A percentile compares a stretch with the other conserved stretches of the same genome.
Conservation (phyloP, 2,329 filamentous ascomycete genomes). For the Pseudogymnoascus sp. region DNA sequence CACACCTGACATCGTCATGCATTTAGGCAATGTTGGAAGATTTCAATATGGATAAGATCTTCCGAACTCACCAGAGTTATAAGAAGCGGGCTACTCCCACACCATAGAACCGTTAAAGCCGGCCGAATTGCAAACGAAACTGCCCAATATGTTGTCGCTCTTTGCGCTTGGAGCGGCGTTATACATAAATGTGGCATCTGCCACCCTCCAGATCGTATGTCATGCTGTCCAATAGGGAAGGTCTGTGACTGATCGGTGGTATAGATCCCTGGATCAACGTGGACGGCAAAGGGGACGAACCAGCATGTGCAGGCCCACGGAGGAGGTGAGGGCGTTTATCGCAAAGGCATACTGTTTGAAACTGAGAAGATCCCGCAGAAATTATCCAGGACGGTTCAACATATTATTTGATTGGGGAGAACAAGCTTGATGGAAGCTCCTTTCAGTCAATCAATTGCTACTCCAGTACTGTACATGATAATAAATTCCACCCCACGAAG, state of each 20-base stretch:
- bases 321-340: constrained; percentile 44
- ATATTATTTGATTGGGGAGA: constrained; percentile 60
- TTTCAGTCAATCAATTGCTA: constrained; percentile 64
- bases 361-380: neutral
- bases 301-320: constrained; percentile 59
- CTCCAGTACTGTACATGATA: constrained; percentile 37
- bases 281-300: constrained; percentile 29
- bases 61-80: neutral
- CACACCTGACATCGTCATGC: neutral
- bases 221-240: neutral
- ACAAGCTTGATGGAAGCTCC: constrained; percentile 52
- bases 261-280: constrained; percentile 25
- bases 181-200: constrained; percentile 12
- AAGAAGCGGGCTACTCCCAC: neutral
- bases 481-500: neutral
- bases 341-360: neutral
- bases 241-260: neutral
- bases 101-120: neutral
- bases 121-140: neutral
- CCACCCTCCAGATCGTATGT: constrained; percentile 13
- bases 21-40: constrained; percentile 1
- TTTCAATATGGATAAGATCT: neutral
- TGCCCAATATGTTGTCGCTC: neutral
- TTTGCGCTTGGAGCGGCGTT: neutral
- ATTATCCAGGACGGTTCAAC: constrained; percentile 2